Evolutionary conservation across 495 filamentous ascomycete genomes (phyloP), one percentile per base, ranked within the genome.

Genomic region (Jackrogersella multiformis): DNA sequence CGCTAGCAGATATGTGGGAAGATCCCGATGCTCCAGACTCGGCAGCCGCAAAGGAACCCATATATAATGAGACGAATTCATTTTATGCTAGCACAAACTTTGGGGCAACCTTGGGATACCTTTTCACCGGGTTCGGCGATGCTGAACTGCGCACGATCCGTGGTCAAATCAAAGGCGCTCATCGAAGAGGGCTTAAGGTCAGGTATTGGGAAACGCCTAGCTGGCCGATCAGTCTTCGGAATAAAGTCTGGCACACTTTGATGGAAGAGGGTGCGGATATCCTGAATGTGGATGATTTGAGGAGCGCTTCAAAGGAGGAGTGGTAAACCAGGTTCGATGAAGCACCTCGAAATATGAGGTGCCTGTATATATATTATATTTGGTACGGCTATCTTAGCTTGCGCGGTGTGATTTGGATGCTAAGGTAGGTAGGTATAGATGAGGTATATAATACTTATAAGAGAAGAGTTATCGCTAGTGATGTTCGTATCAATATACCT

Each of bases 151-250:
- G 74, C 0, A 81, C 75, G 20, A 85, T 95, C 66, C 80, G 88
- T 15, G 76, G 76, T 0, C 90, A 94, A 66, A 82, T 95, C 13
- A 79, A 79, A n/a, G 84, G 83, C 38, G 92, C 92, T 9, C 88
- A 92, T 66, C 74, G 73, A 15, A 85, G 85, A 68, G 91, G 92
- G 0, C 77, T 96, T 35, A 88, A 87, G 64, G 88, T 86, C 5
- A 76, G 92, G 39, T 96, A 94, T 73, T 96, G 92, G 92, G 85
- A 87, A n/a, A 70, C 89, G 20, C 92, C 92, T 0, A 76, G 76
- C 56, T 96, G 92, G 92, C 92, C 92, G 9, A 76, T 89, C n/a
- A 84, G 86, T 48, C 66, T 89, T 68, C 79, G 92, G 39, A 90
- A 95, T 76, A 81, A 86, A 57, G 77, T 96, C 15, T 96, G 92